Base-by-base conservation (phyloP, 2,329 filamentous ascomycete species). In the Colletotrichum lindemuthianum region DNA sequence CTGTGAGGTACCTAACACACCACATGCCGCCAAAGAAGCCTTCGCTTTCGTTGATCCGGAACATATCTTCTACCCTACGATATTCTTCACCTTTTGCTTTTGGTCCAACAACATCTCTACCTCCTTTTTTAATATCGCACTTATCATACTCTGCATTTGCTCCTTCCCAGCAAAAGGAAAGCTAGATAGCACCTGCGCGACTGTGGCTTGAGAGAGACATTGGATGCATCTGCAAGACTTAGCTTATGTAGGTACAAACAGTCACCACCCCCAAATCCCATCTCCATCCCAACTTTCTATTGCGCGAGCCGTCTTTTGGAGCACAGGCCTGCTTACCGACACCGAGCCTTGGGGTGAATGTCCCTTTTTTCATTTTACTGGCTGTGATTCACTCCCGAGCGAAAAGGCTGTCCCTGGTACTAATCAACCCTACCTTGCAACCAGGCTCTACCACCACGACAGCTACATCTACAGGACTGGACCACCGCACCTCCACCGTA, bases 231-330 rank as follows among this genome's bases (percentile, higher is more conserved):
- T 24, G 33, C 39, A 33, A 40, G 45, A 45, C 45, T 65, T 65
- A 65, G 61, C 58, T 50, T 45, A 16, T 45, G 24, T 24, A 43
- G 50, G 61, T 65, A 61, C 58, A 40, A 55, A 33, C 24, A 16
- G 45, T 61, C 39, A 24, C 39, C 37, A 43, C 39, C 40, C 24
- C 15, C 48, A 49, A 24, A 24, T 15, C 41, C 24, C 34, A 44
- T 33, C 52, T 33, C 50, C 52, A 39, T 56, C 50, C 34, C 56
- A 45, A 60, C 33, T 8, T 15, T 48, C 37, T 11, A 37, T 47
- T 47, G 39, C 45, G 40, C 47, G 52, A 51, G 45, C 61, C n/a
- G 12, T 33, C 44, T 43, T 12, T 43, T 34, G 47, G 34, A 40
- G 47, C 24, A 24, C 13, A 44, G 34, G 15, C 32, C 9, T 44